These are phyloP conservation scores for Fagopyrum homotropicum DNA, from an alignment of 148 eudicot genomes.

Conservation along the genomic window DNA sequence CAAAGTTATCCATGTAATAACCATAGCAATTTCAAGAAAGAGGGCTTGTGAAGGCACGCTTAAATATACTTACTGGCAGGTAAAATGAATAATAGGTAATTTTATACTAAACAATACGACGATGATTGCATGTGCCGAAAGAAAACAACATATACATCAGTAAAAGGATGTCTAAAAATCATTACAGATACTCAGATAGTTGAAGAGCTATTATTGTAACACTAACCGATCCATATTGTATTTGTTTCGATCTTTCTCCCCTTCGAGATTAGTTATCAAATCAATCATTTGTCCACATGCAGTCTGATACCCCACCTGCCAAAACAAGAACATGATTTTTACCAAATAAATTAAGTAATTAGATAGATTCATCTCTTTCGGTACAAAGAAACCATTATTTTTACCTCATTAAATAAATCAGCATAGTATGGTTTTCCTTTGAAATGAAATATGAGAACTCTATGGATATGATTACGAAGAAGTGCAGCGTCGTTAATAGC, in stretches of 20 bases:
- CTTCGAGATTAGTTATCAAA: conserved; percentile 61
- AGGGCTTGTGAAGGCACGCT: neutral
- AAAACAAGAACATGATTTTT: neutral
- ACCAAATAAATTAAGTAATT: neutral
- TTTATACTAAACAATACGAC: conserved; percentile 61
- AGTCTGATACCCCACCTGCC: conserved; percentile 76
- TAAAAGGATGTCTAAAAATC: neutral
- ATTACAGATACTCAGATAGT: neutral
- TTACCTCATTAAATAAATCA: conserved; percentile 77
- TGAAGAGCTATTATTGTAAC: neutral
- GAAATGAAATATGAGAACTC: conserved; percentile 72
- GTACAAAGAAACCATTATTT: neutral
- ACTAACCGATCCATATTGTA: conserved; percentile 57
- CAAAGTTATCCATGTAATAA: neutral
- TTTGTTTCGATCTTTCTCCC: conserved; percentile 63
- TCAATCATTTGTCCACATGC: conserved; percentile 89
- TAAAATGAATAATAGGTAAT: conserved; percentile 65
- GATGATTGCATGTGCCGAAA: conserved; percentile 35
- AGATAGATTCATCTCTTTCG: neutral
- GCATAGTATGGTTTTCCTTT: conserved; percentile 63
- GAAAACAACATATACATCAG: neutral
- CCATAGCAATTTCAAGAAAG: neutral
- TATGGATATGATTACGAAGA: conserved; percentile 69
- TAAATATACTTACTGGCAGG: conserved; percentile 44
- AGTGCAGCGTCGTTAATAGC: conserved; percentile 71